Evolutionary conservation across 1,284 basidiomycete species (phyloP), one percentile per base, ranked within the genome.

Genomic region (Austroboletus rostrupii): DNA sequence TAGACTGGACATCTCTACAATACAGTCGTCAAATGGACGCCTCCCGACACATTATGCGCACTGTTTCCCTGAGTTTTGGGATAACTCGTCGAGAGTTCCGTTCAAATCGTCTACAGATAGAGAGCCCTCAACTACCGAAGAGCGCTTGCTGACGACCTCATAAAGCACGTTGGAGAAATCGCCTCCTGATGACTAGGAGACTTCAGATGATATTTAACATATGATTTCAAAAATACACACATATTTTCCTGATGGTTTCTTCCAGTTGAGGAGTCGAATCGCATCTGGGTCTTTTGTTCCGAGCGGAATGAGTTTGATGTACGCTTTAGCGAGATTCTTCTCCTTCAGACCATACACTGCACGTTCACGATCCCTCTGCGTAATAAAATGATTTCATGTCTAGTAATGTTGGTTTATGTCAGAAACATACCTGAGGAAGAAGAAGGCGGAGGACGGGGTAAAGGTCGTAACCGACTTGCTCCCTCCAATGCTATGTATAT

Each of bases 261-360:
- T 97, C 94, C 94, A 97, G 58, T 95, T 87, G 44, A 89, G 70
- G 41, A 97, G 70, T 29, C 87, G 79, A 46, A 87, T 77, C 0
- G 92, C 87, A 57, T 92, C 88, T 3, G 84, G 84, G 50, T 89
- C 87, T 62, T 83, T 83, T 62, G 72, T 78, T 43, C 86, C 83
- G 1, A 97, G 73, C 0, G 90, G 90, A 36, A 97, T 87, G 0
- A 94, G 77, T 54, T 89, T 87, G 70, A 94, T 91, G 64, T 94
- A 95, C 11, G 81, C 83, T 68, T 92, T 94, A 3, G 92, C 92
- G 3, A 97, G 72, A 61, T 88, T 89, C 68, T 88, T 87, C 71
- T 97, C 95, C 66, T 97, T 97, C 55, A 96, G 68, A 10, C 90
- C 90, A 68, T 97, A 97, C 0, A 92, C 85, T 0, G 90, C 80